Conservation (phyloP, 164 flowering plant species). For the Echeveria elegans region DNA sequence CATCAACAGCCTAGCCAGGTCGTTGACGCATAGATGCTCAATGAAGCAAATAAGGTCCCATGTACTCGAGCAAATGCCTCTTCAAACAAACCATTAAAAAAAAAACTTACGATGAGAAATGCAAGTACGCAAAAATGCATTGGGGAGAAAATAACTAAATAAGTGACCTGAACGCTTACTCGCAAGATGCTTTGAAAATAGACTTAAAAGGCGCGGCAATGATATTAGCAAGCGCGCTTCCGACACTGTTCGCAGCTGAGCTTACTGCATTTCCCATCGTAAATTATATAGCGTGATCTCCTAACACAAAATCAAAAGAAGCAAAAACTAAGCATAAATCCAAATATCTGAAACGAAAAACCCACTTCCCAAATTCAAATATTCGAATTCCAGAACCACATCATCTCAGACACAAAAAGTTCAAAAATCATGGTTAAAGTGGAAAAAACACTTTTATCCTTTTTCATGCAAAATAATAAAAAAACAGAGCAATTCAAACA, state of each 20-base stretch:
- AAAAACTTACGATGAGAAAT: background rate
- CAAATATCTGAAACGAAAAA: too few species aligned
- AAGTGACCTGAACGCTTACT: slow-evolving; percentile 27
- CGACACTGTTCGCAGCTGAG: slow-evolving; percentile 38
- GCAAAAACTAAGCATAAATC: too few species aligned
- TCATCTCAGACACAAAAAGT: too few species aligned
- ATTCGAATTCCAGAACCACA: too few species aligned
- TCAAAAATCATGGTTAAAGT: too few species aligned
- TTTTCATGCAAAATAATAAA: background rate
- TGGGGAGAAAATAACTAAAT: too few species aligned
- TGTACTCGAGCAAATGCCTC: slow-evolving; percentile 51
- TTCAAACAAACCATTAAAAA: slow-evolving; percentile 19
- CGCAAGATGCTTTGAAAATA: slow-evolving; percentile 41
- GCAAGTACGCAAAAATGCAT: background rate
- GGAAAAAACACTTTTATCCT: too few species aligned
- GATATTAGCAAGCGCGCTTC: slow-evolving; percentile 30
- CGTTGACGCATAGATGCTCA: slow-evolving; percentile 52
- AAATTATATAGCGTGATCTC: too few species aligned
- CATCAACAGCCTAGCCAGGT: slow-evolving; percentile 46
- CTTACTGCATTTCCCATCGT: slow-evolving; percentile 42
- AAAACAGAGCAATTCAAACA: background rate
- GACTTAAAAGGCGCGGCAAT: slow-evolving; percentile 40
- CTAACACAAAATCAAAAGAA: too few species aligned
- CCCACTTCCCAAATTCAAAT: too few species aligned
- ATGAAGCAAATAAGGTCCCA: slow-evolving; percentile 63